Base-by-base conservation (phyloP, 1,284 basidiomycete genomes). In the Meripilus lineatus region DNA sequence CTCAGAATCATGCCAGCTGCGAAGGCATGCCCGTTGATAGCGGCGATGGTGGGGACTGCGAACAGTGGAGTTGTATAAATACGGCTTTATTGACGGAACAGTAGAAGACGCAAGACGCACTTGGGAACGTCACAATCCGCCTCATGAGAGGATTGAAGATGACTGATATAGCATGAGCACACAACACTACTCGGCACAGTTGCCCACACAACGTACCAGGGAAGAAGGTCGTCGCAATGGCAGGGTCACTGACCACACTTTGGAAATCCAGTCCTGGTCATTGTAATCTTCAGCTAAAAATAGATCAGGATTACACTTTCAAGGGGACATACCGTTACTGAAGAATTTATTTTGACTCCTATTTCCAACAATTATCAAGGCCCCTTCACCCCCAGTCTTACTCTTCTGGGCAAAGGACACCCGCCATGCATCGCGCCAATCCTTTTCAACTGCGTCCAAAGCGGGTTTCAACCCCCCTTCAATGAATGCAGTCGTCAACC, bases 21-120 rank as follows among this genome's bases (percentile, higher is more conserved):
- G 61, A 92, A 96, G 45, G 84, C 86, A 59, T 96, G 93, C 0
- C 93, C 93, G 58, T 94, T 95, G 57, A 96, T 80, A 3, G 90
- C 89, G 23, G 90, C 89, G 49, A 96, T 77, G 4, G 84, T 89
- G 0, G 87, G 85, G 40, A 89, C 86, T 89, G 49, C 14, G 13
- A 37, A 25, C 15, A 10, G 22, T 14, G 38, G 21, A 38, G 45
- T 50, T 7, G 36, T 20, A 47, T 39, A 47, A 38, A 28, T 45
- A 36, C 37, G 21, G 30, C n/a, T 36, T 21, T 7, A 38, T 25
- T 25, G 10, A 6, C n/a, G 20, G 10, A 21, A 5, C 25, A 21
- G 11, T 22, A 38, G 20, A 7, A 2, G 30, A 17, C 20, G 30
- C 6, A 22, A 10, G 3, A 41, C 80, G 51, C 57, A 87, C 86